Conservation (phyloP, 106 monocot genomes). For the Cymbidium sinense region DNA sequence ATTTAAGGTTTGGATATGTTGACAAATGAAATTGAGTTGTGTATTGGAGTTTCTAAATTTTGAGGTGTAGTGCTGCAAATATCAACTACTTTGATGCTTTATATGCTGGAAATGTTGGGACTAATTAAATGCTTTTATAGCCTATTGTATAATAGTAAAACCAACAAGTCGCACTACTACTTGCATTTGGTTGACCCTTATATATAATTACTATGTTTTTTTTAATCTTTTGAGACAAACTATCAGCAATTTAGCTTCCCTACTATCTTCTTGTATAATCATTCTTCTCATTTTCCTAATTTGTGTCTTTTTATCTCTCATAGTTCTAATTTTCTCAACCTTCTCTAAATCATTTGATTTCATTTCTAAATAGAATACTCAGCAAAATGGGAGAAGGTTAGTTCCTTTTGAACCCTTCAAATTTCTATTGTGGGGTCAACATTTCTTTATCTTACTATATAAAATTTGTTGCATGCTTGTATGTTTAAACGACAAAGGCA, state of each 20-base stretch:
- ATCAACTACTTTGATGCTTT: neutral
- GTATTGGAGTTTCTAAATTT: neutral
- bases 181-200: neutral
- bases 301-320: neutral
- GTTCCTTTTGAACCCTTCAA: constrained; percentile 8
- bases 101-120: neutral
- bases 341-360: constrained; percentile 2
- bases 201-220: neutral
- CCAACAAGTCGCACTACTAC: neutral
- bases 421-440: neutral
- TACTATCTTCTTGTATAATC: neutral
- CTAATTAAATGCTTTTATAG: neutral
- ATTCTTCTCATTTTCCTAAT: neutral
- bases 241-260: neutral
- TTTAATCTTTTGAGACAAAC: neutral
- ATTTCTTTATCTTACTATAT: neutral
- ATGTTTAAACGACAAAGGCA: neutral
- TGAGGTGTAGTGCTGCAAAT: neutral
- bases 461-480: neutral
- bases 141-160: neutral
- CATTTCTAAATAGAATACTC: constrained; percentile 70
- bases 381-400: constrained; percentile 99
- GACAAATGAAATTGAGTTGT: neutral
- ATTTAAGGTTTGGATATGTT: neutral
- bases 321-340: neutral